Conservation (phyloP, 75 land plant genomes). For the Isoetes taiwanensis region DNA sequence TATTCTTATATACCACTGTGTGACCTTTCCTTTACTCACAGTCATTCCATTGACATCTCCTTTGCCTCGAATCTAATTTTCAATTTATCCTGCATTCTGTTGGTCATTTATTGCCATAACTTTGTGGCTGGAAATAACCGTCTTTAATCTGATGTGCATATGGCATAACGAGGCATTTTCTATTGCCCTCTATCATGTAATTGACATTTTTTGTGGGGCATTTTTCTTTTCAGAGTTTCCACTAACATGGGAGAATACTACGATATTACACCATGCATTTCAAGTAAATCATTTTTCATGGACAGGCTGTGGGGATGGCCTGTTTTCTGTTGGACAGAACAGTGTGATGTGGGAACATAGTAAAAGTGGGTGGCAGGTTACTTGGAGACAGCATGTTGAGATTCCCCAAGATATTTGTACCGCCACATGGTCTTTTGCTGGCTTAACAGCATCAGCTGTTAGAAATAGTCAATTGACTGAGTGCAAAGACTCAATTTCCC, state of each 20-base stretch:
- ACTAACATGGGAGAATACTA: constrained; percentile 65
- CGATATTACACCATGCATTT: constrained; percentile 41
- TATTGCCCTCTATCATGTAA: no score
- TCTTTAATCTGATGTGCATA: neutral
- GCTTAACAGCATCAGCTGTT: constrained; percentile 59
- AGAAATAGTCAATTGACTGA: neutral
- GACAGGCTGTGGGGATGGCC: constrained; percentile 92
- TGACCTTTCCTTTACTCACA: no score
- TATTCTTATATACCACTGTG: no score
- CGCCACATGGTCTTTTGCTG: constrained; percentile 50
- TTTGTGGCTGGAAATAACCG: neutral
- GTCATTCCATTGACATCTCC: neutral
- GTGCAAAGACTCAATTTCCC: neutral
- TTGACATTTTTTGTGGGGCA: no score
- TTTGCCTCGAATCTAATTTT: neutral
- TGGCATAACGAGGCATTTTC: no score
- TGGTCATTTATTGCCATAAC: neutral
- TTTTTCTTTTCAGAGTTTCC: constrained; percentile 31
- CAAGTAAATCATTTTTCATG: constrained; percentile 46
- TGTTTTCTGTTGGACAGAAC: constrained; percentile 55
- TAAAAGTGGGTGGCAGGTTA: constrained; percentile 36
- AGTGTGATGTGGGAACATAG: constrained; percentile 50
- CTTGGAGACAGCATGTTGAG: constrained; percentile 44
- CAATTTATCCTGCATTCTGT: neutral
- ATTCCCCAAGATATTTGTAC: constrained; percentile 53